phyloP scores from a whole-genome alignment of 2,329 filamentous ascomycete genomes.

The Microcera coccophila region DNA sequence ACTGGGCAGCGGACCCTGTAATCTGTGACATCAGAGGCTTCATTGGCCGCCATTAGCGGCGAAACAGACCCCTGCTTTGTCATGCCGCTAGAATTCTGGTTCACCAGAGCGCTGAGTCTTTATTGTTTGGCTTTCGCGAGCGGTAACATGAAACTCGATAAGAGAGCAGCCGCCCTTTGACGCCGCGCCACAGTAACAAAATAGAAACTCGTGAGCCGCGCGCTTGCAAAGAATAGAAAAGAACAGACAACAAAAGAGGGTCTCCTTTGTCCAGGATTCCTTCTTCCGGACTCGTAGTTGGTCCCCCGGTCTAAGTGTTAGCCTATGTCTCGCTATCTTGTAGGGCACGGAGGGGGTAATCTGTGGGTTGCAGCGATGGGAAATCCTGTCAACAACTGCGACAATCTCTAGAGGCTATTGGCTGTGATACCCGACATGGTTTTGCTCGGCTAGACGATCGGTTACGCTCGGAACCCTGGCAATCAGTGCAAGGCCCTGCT shows the following conservation, averaged over 20 bases:
- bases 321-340: no score
- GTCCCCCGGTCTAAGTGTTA: no score
- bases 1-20: constrained; percentile 13
- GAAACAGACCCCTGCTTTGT: constrained; percentile 19
- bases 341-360: no score
- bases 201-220: constrained; percentile 3
- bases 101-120: not conserved
- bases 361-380: not conserved
- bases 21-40: constrained; percentile 37
- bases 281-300: no score
- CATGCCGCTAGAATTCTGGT: not conserved
- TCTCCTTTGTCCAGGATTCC: no score
- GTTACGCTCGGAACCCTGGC: no score
- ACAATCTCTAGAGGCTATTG: not conserved
- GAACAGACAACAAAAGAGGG: not conserved
- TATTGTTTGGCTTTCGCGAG: not conserved
- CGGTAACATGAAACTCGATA: not conserved
- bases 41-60: constrained; percentile 21
- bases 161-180: not conserved
- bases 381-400: not conserved
- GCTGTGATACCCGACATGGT: no score
- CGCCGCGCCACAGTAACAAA: not conserved
- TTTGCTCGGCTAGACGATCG: no score
- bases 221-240: constrained; percentile 8
- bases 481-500: no score